Conservation (phyloP, 441 rosid genomes). For the Croton laevigatus region DNA sequence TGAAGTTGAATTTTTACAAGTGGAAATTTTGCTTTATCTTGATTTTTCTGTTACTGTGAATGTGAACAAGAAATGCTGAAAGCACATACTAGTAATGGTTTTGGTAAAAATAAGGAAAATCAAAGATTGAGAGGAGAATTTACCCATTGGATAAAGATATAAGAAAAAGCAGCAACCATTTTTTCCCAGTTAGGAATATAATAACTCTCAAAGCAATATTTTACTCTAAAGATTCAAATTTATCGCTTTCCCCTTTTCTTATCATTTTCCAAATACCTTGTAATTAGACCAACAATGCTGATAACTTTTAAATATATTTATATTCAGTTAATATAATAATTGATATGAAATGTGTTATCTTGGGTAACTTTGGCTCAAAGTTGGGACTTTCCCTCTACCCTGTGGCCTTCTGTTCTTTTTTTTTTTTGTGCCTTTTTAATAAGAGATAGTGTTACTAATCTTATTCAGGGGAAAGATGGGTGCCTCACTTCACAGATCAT, state of each 20-base stretch:
- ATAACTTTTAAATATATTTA: not conserved
- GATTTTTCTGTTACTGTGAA: not conserved
- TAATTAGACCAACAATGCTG: not conserved
- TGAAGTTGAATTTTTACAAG: not conserved
- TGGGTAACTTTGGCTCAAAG: no score
- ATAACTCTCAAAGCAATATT: not conserved
- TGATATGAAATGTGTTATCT: no score
- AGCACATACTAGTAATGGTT: not conserved
- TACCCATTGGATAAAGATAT: not conserved
- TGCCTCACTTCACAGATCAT: slow-evolving; percentile 59
- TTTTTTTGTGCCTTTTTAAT: no score
- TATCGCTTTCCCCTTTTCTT: not conserved
- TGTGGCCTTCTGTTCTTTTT: no score
- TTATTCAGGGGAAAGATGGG: slow-evolving; percentile 74
- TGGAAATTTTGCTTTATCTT: not conserved
- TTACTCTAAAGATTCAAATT: not conserved
- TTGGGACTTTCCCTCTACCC: no score
- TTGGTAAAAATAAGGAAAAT: not conserved
- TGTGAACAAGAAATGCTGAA: not conserved
- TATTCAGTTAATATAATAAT: no score
- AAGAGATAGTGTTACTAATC: slow-evolving; percentile 6
- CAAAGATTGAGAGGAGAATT: not conserved
- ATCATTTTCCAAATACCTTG: not conserved
- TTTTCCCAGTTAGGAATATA: not conserved
- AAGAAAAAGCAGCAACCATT: not conserved